Evolutionary conservation across 2,329 filamentous ascomycete genomes (phyloP).

Genomic region (Thelonectria blattea): DNA sequence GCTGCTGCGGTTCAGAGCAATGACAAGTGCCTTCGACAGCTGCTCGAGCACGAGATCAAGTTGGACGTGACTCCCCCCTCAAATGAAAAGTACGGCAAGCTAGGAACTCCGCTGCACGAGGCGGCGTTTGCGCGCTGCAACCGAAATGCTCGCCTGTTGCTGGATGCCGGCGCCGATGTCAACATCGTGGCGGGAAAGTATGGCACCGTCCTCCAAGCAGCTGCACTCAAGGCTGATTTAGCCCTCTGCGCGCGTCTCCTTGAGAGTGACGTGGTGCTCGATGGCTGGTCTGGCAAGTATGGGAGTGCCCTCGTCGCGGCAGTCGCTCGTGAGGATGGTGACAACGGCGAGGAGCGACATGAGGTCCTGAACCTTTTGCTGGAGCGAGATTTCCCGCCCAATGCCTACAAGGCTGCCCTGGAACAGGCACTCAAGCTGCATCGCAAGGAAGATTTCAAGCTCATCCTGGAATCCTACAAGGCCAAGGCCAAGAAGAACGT

Average conservation of each 20-base stretch:
- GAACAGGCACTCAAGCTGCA: slow-evolving; percentile 18
- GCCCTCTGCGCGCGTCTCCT: slow-evolving; percentile 16
- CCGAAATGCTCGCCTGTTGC: slow-evolving; percentile 21
- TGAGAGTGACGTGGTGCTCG: background rate
- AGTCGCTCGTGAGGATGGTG: slow-evolving; percentile 11
- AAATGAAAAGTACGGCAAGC: background rate
- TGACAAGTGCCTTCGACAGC: slow-evolving; percentile 18
- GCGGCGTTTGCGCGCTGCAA: slow-evolving; percentile 20
- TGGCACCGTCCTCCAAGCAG: slow-evolving; percentile 20
- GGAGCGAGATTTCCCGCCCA: slow-evolving; percentile 10
- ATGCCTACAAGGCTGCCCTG: slow-evolving; percentile 17
- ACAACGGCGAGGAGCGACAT: slow-evolving; percentile 1
- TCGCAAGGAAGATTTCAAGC: slow-evolving; percentile 23
- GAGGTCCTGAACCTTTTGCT: slow-evolving; percentile 17
- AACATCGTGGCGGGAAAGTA: slow-evolving; percentile 19
- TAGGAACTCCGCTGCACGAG: slow-evolving; percentile 17
- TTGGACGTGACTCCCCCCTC: slow-evolving; percentile 6
- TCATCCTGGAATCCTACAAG: slow-evolving; percentile 11
- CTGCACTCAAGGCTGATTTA: slow-evolving; percentile 19
- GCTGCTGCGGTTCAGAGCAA: slow-evolving; percentile 17
- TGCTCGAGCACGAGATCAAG: slow-evolving; percentile 8
- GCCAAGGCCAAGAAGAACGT: slow-evolving; percentile 6
- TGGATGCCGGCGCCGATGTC: slow-evolving; percentile 18
- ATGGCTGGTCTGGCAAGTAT: slow-evolving; percentile 18
- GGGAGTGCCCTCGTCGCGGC: slow-evolving; percentile 19